phyloP scores from a whole-genome alignment of 2,329 filamentous ascomycete species.

The Aspergillus transmontanensis region DNA sequence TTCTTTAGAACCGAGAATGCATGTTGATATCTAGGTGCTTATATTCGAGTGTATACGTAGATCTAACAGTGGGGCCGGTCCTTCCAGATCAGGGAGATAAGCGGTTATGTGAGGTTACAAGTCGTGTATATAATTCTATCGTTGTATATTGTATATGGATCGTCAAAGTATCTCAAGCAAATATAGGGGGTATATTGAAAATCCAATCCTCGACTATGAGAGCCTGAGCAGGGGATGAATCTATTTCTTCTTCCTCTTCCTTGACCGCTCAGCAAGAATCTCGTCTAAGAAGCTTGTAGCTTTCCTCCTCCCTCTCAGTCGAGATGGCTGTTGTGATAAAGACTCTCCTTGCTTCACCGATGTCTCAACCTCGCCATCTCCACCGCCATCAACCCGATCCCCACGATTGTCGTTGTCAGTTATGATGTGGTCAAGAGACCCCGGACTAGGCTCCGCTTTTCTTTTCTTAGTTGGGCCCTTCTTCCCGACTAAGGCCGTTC shows the following conservation, averaged over 20 bases:
- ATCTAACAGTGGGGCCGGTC: constrained; percentile 4
- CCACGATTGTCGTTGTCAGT: constrained; percentile 1
- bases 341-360: constrained; percentile 10
- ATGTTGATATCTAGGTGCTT: constrained; percentile 26
- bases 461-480: constrained; percentile 24
- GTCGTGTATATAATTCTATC: constrained; percentile 8
- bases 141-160: constrained; percentile 5
- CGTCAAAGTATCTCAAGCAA: neutral
- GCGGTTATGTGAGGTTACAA: neutral
- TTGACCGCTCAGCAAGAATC: constrained; percentile 48
- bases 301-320: constrained; percentile 39
- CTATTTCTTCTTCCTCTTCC: constrained; percentile 53
- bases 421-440: neutral
- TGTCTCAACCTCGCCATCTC: constrained; percentile 11
- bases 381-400: constrained; percentile 1
- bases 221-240: neutral
- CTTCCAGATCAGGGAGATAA: neutral
- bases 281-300: constrained; percentile 58
- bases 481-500: constrained; percentile 42
- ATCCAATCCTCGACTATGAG: neutral
- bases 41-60: constrained; percentile 10
- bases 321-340: constrained; percentile 15
- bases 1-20: constrained; percentile 26
- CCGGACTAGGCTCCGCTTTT: constrained; percentile 5
- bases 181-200: neutral